phyloP scores from a whole-genome alignment of 352 stramenopile genomes.

The Phytophthora uliginosa region DNA sequence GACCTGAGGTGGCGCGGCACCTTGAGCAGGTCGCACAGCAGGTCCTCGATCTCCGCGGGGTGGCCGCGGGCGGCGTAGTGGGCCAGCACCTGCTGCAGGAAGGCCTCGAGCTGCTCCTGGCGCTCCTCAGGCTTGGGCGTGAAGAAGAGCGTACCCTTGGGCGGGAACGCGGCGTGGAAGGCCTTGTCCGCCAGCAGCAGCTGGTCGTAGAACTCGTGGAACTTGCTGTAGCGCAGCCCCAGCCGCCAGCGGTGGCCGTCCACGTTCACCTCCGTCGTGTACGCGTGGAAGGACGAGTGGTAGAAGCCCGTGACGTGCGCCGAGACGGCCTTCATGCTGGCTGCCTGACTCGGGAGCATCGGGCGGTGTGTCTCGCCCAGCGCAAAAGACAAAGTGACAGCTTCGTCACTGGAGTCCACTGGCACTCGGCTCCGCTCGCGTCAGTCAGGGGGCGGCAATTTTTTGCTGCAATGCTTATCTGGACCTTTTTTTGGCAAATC shows the following conservation, averaged over 20 bases:
- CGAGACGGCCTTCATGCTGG: slow-evolving; percentile 41
- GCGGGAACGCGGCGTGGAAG: slow-evolving; percentile 71
- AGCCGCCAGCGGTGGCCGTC: slow-evolving; percentile 55
- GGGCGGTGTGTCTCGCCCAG: neutral
- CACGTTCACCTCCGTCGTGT: slow-evolving; percentile 65
- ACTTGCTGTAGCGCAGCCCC: slow-evolving; percentile 75
- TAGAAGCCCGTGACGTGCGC: slow-evolving; percentile 65
- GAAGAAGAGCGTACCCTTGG: slow-evolving; percentile 76
- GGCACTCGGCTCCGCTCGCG: neutral
- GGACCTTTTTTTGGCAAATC: slow-evolving; percentile 34
- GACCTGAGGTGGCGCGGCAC: slow-evolving; percentile 51
- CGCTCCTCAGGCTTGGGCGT: slow-evolving; percentile 66
- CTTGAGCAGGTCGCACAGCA: slow-evolving; percentile 71
- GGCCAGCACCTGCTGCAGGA: slow-evolving; percentile 60
- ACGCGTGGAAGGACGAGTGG: slow-evolving; percentile 55
- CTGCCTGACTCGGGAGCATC: neutral
- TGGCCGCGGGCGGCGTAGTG: slow-evolving; percentile 43
- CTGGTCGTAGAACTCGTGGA: slow-evolving; percentile 66
- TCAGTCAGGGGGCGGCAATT: slow-evolving; percentile 12
- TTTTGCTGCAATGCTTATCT: slow-evolving; percentile 25
- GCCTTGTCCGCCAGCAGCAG: slow-evolving; percentile 46
- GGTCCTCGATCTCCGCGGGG: slow-evolving; percentile 41
- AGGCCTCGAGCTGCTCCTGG: slow-evolving; percentile 69
- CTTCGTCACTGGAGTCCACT: neutral
- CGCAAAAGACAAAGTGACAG: slow-evolving; percentile 32